Evolutionary conservation across 2,329 filamentous ascomycete genomes (phyloP).

Genomic region (Alternaria conjuncta): DNA sequence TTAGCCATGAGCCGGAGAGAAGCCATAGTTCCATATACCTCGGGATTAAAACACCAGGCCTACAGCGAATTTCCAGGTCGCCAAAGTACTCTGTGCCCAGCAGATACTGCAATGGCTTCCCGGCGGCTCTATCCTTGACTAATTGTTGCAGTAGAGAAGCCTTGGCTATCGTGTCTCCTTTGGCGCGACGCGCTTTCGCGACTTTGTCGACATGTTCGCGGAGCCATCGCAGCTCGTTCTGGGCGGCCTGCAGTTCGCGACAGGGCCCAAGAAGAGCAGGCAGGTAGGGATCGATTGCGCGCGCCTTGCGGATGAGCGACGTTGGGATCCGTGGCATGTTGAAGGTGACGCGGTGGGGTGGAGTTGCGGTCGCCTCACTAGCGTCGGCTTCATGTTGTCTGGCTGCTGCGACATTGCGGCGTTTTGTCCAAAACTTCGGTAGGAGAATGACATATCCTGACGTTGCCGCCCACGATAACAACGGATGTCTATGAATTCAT

Average conservation of each 20-base stretch:
- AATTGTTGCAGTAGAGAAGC: conserved; percentile 32
- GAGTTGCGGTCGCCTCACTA: background rate
- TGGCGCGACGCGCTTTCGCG: conserved; percentile 26
- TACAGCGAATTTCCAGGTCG: conserved; percentile 76
- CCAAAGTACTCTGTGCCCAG: conserved; percentile 90
- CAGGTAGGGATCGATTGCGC: conserved; percentile 62
- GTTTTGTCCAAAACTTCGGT: background rate
- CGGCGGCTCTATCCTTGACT: conserved; percentile 55
- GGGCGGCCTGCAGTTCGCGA: conserved; percentile 67
- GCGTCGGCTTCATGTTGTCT: background rate
- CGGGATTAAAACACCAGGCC: conserved; percentile 82
- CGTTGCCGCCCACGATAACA: background rate
- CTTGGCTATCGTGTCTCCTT: conserved; percentile 24
- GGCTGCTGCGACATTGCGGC: background rate
- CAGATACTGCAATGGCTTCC: conserved; percentile 87
- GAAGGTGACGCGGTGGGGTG: conserved; percentile 4
- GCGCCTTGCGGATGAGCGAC: conserved; percentile 62
- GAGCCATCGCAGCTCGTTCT: conserved; percentile 77
- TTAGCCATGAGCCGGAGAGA: conserved; percentile 15
- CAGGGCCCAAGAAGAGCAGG: conserved; percentile 68
- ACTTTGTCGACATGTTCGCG: conserved; percentile 58
- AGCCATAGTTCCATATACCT: conserved; percentile 55
- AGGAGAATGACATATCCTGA: background rate
- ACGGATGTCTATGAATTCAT: background rate
- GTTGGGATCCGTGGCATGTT: conserved; percentile 66